phyloP scores from a whole-genome alignment of 371 early-diverging fungal genomes.

The Mucor indicus region DNA sequence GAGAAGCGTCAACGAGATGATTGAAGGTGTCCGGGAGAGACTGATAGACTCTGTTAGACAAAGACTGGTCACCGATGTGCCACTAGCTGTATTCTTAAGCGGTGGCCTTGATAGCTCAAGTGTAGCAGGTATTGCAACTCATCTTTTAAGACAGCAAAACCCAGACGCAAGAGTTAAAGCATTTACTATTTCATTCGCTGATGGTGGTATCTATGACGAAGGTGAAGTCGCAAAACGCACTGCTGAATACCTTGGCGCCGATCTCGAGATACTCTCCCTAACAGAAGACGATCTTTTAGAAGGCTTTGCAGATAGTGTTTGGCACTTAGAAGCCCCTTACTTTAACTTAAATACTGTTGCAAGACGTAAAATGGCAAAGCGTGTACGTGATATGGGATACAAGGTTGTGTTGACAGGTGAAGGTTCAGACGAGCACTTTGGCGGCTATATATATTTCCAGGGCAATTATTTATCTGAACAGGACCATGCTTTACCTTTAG shows the following conservation, averaged over 20 bases:
- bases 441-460: slow-evolving; percentile 55
- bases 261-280: slow-evolving; percentile 9
- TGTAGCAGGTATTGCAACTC: slow-evolving; percentile 16
- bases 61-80: slow-evolving; percentile 12
- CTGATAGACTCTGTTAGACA: slow-evolving; percentile 13
- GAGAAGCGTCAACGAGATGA: slow-evolving; percentile 12
- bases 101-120: slow-evolving; percentile 15
- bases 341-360: too few relatives aligned
- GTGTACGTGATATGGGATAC: slow-evolving; percentile 31
- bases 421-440: slow-evolving; percentile 67
- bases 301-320: slow-evolving; percentile 16
- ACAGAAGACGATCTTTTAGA: too few relatives aligned
- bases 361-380: slow-evolving; percentile 9
- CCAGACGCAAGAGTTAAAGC: slow-evolving; percentile 11
- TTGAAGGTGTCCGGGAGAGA: slow-evolving; percentile 17
- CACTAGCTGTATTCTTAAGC: slow-evolving; percentile 14
- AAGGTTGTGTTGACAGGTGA: slow-evolving; percentile 56
- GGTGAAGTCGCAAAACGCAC: slow-evolving; percentile 10
- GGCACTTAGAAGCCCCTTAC: slow-evolving; percentile 14
- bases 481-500: slow-evolving; percentile 7
- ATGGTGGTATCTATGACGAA: slow-evolving; percentile 6
- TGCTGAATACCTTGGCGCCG: slow-evolving; percentile 10
- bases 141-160: slow-evolving; percentile 9
- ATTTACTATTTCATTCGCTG: slow-evolving; percentile 14
- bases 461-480: slow-evolving; percentile 18